A percentile compares a stretch with the other conserved stretches of the same genome.
These are phyloP conservation scores for Tuber brumale DNA, from an alignment of 495 filamentous ascomycete genomes.

Conservation along the genomic window DNA sequence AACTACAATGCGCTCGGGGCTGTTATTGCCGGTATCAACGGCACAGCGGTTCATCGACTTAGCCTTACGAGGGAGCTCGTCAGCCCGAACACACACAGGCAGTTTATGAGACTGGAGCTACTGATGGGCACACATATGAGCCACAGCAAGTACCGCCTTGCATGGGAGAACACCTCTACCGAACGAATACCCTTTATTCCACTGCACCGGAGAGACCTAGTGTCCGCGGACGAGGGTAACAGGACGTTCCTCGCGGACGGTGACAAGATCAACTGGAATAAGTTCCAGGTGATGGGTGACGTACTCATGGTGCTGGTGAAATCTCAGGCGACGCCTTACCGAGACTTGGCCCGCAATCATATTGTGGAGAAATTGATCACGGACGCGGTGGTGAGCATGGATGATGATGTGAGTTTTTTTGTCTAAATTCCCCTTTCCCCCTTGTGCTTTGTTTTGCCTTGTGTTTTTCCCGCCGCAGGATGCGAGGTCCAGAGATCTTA, in stretches of 20 bases:
- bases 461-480: conserved; percentile 2
- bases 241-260: conserved; percentile 71
- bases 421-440: conserved; percentile 4
- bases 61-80: conserved; percentile 74
- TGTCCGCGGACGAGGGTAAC: conserved; percentile 87
- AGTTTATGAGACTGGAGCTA: conserved; percentile 81
- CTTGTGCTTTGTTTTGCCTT: not conserved
- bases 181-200: conserved; percentile 92
- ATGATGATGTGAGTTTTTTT: conserved; percentile 40
- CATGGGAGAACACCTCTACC: conserved; percentile 88
- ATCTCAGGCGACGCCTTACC: conserved; percentile 80
- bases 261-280: conserved; percentile 90
- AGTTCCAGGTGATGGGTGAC: conserved; percentile 93
- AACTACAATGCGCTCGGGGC: conserved; percentile 96
- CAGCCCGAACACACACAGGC: conserved; percentile 59
- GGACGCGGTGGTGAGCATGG: conserved; percentile 38
- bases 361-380: conserved; percentile 37
- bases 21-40: conserved; percentile 86
- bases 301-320: conserved; percentile 82
- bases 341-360: conserved; percentile 49
- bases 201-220: conserved; percentile 80
- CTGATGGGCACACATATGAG: conserved; percentile 88
- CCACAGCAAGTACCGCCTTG: conserved; percentile 87
- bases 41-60: conserved; percentile 79
- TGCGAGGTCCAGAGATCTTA: conserved; percentile 7